phyloP scores from a whole-genome alignment of 805 yeast genomes.

The Ogataea degrootiae region DNA sequence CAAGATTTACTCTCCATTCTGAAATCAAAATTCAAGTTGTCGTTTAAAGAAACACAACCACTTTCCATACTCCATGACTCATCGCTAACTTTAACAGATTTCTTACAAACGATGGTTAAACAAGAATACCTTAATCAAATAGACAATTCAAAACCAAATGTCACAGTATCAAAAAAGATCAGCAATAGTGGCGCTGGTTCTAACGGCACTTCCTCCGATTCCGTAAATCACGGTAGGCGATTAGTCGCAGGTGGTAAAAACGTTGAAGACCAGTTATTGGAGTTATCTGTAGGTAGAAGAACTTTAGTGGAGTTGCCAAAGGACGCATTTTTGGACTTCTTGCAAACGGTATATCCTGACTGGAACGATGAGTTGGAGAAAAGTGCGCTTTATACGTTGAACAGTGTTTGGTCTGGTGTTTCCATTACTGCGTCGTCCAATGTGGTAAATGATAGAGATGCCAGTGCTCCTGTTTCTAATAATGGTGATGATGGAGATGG shows the following conservation, averaged over 20 bases:
- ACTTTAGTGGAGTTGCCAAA: slow-evolving; percentile 23
- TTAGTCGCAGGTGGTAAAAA: slow-evolving; percentile 3
- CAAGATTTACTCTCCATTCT: slow-evolving; percentile 23
- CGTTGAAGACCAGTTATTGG: slow-evolving; percentile 22
- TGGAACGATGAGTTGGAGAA: slow-evolving; percentile 28
- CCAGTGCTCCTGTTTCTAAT: too few relatives aligned
- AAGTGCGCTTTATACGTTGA: slow-evolving; percentile 23
- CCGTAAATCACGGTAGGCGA: neutral
- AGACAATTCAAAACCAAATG: slow-evolving; percentile 15
- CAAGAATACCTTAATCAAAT: slow-evolving; percentile 24
- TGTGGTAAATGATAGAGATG: too few relatives aligned
- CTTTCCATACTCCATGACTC: slow-evolving; percentile 14
- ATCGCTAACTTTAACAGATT: slow-evolving; percentile 18
- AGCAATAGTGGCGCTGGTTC: neutral
- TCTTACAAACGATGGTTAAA: slow-evolving; percentile 18
- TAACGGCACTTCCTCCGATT: neutral
- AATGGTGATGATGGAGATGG: neutral
- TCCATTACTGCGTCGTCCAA: slow-evolving; percentile 1
- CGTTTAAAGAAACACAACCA: slow-evolving; percentile 17
- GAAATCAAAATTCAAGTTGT: slow-evolving; percentile 19
- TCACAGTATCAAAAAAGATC: slow-evolving; percentile 1
- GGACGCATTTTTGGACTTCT: slow-evolving; percentile 20
- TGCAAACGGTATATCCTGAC: slow-evolving; percentile 21
- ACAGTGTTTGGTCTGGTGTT: slow-evolving; percentile 13
- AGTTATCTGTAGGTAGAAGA: slow-evolving; percentile 27